These are phyloP conservation scores for Priceomyces fermenticarens DNA, from an alignment of 805 yeast species.

Conservation along the genomic window DNA sequence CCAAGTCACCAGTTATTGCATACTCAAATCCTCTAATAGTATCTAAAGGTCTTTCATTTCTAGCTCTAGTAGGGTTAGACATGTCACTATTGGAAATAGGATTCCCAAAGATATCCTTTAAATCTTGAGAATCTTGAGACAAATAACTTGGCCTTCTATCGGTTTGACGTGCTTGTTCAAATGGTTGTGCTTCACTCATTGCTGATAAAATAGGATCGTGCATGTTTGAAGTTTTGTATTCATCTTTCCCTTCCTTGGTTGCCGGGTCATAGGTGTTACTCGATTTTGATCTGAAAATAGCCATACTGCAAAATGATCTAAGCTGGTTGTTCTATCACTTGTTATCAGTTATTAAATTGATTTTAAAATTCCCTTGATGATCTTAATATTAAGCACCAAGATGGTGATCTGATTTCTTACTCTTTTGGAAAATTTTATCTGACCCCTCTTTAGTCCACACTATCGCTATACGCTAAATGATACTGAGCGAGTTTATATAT, in stretches of 20 bases:
- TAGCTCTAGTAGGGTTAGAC: constrained; percentile 87
- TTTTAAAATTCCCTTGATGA: neutral
- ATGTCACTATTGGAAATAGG: constrained; percentile 76
- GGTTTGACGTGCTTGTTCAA: constrained; percentile 51
- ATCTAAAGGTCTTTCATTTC: constrained; percentile 96
- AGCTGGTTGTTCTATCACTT: neutral
- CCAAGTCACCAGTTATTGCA: constrained; percentile 85
- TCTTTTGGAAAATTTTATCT: too few relatives aligned
- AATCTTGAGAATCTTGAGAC: constrained; percentile 49
- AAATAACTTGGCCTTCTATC: constrained; percentile 41
- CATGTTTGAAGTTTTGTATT: constrained; percentile 55
- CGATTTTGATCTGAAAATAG: constrained; percentile 30
- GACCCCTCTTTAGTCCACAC: too few relatives aligned
- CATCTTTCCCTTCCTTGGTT: constrained; percentile 21
- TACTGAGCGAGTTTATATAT: too few relatives aligned
- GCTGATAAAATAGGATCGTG: constrained; percentile 88
- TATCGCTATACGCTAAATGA: too few relatives aligned
- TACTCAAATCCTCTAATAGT: constrained; percentile 93
- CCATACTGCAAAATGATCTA: constrained; percentile 16
- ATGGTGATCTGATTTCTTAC: too few relatives aligned
- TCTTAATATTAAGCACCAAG: too few relatives aligned
- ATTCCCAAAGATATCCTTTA: constrained; percentile 83
- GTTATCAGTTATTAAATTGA: neutral
- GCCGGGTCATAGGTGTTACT: constrained; percentile 23
- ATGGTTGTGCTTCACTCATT: constrained; percentile 94